phyloP scores from a whole-genome alignment of 2,329 filamentous ascomycete species.

The Neonectria neomacrospora region DNA sequence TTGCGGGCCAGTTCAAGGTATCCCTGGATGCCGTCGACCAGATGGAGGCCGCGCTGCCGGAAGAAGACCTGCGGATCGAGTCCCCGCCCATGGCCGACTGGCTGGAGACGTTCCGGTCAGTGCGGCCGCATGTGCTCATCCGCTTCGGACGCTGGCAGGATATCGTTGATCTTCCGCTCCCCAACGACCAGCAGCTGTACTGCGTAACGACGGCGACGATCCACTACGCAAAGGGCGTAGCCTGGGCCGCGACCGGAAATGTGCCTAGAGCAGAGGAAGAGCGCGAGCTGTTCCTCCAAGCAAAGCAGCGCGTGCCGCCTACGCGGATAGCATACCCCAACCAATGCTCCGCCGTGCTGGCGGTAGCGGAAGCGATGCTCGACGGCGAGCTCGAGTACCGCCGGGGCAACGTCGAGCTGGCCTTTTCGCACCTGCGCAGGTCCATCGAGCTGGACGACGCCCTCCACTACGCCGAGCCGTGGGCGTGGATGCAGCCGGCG shows the following conservation, averaged over 20 bases:
- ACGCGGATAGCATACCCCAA: constrained; percentile 76
- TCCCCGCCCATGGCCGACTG: constrained; percentile 80
- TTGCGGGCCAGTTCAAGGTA: constrained; percentile 70
- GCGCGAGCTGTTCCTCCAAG: constrained; percentile 60
- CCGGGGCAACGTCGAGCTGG: constrained; percentile 63
- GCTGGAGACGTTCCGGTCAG: constrained; percentile 73
- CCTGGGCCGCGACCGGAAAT: constrained; percentile 66
- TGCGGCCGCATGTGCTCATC: constrained; percentile 74
- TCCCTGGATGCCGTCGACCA: constrained; percentile 67
- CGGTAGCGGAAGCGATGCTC: constrained; percentile 71
- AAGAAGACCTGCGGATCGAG: constrained; percentile 55
- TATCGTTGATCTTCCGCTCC: constrained; percentile 65
- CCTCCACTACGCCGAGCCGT: constrained; percentile 77
- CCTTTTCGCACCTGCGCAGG: constrained; percentile 66
- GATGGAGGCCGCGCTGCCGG: constrained; percentile 70
- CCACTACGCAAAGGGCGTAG: constrained; percentile 75
- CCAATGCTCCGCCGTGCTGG: constrained; percentile 69
- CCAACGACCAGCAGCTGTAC: constrained; percentile 67
- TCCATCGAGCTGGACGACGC: constrained; percentile 68
- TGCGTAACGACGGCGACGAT: constrained; percentile 74
- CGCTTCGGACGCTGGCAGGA: constrained; percentile 78
- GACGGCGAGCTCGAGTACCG: constrained; percentile 79
- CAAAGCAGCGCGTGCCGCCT: constrained; percentile 61
- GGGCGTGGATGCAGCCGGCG: constrained; percentile 80
- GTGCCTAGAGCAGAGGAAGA: constrained; percentile 63